Evolutionary conservation across 495 filamentous ascomycete species (phyloP).

Genomic region (Extremus antarcticus): DNA sequence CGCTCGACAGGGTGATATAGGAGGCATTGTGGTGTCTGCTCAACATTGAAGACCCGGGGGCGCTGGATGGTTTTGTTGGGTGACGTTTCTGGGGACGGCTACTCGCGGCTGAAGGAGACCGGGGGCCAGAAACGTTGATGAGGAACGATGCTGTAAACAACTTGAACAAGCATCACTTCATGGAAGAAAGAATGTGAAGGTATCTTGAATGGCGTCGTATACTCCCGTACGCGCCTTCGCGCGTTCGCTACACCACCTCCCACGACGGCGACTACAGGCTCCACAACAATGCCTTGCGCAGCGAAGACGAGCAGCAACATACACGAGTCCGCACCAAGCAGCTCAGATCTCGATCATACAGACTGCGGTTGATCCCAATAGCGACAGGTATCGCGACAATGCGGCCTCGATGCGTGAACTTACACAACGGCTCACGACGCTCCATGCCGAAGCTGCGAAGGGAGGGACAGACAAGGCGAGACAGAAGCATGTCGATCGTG

Average conservation of each 20-base stretch:
- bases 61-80: not conserved
- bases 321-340: slow-evolving; percentile 38
- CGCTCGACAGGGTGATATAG: slow-evolving; percentile 8
- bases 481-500: slow-evolving; percentile 75
- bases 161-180: not conserved
- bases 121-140: not conserved
- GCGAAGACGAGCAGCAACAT: slow-evolving; percentile 29
- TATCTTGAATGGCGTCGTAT: slow-evolving; percentile 11
- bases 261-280: not conserved
- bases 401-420: slow-evolving; percentile 63
- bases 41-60: not conserved
- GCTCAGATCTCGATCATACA: slow-evolving; percentile 66
- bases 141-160: not conserved
- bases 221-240: slow-evolving; percentile 11
- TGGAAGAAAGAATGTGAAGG: not conserved
- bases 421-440: slow-evolving; percentile 48
- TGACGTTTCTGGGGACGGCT: not conserved
- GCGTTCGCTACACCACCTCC: slow-evolving; percentile 5
- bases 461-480: slow-evolving; percentile 77
- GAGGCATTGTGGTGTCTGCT: slow-evolving; percentile 3
- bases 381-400: slow-evolving; percentile 74
- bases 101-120: not conserved
- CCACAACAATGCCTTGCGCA: slow-evolving; percentile 5
- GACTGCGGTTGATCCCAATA: slow-evolving; percentile 63
- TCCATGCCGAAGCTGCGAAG: slow-evolving; percentile 59